A percentile compares a stretch with the other conserved stretches of the same genome.
Conservation (phyloP, 176 grass and related monocot species). For the Secale cereale region DNA sequence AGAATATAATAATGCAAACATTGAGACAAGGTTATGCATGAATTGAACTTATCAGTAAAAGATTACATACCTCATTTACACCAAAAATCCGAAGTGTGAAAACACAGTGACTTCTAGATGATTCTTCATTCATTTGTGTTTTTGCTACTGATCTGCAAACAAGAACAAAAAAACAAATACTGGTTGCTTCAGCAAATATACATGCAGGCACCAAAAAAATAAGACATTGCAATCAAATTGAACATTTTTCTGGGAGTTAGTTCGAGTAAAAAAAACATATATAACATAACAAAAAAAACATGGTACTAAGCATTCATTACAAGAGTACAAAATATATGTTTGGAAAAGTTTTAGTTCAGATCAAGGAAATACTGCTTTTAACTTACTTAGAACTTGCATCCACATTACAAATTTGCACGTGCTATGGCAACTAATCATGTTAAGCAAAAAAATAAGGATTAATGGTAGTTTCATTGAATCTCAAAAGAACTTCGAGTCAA, state of each 20-base stretch:
- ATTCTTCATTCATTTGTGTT: conserved; percentile 95
- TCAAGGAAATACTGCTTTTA: background rate
- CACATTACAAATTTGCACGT: background rate
- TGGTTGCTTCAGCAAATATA: background rate
- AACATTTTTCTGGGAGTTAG: background rate
- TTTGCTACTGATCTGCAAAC: conserved; percentile 68
- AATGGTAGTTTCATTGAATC: background rate
- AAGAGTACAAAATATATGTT: background rate
- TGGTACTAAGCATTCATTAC: background rate
- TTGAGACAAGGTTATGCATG: background rate
- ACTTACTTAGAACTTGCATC: background rate
- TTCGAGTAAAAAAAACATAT: background rate
- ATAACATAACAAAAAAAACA: background rate
- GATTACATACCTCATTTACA: conserved; percentile 64
- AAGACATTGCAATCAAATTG: background rate
- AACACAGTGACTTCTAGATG: conserved; percentile 92
- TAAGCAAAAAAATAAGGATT: background rate
- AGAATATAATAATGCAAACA: background rate
- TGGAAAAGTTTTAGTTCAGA: background rate
- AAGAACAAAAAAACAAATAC: background rate
- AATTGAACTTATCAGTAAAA: background rate
- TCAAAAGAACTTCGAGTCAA: conserved; percentile 11
- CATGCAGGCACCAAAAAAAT: background rate
- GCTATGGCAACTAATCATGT: background rate
- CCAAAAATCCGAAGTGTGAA: conserved; percentile 85